Evolutionary conservation across 495 filamentous ascomycete species (phyloP), one percentile per base, ranked within the genome.

Genomic region (Sphaerosporella brunnea): DNA sequence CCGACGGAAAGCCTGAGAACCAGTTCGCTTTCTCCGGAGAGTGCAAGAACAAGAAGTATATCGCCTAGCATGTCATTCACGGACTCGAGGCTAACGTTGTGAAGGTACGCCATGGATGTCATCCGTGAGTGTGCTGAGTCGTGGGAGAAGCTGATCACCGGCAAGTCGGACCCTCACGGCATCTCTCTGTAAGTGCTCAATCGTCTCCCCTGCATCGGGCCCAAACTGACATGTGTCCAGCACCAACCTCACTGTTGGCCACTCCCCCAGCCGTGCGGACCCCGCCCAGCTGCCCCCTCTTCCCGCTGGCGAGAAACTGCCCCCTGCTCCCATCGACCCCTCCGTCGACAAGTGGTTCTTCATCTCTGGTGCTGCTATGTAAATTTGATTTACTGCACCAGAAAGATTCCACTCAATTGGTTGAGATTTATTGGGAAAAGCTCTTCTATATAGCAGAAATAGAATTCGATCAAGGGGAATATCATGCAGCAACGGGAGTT

Each of bases 321-420:
- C 71, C 16, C 82, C 90, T 47, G 88, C 83, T 47, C 82, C 86
- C 50, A 93, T 96, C 56, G 90, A 99, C 64, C 76, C 79, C 58
- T 90, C 78, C 69, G 93, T 95, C 62, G 90, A 99, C 76, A 99
- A 99, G 75, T 99, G 92, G 90, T 99, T 99, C 78, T 99, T 94
- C 75, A 99, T 99, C 69, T 95, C 88, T 64, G 90, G 90, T 64
- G 90, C 90, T 64, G 83, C 90, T 56, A 75, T 82, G 47, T 93
- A 86, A 70, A 50, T 7, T n/a, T n/a, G n/a, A n/a, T n/a, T n/a
- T n/a, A n/a, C n/a, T n/a, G n/a, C n/a, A n/a, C n/a, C n/a, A n/a
- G n/a, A n/a, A n/a, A n/a, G n/a, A n/a, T n/a, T n/a, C n/a, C n/a
- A n/a, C n/a, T n/a, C n/a, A n/a, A n/a, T n/a, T n/a, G n/a, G n/a